These are phyloP conservation scores for Rhizopus microsporus DNA, from an alignment of 371 early-diverging fungal species.

Conservation along the genomic window DNA sequence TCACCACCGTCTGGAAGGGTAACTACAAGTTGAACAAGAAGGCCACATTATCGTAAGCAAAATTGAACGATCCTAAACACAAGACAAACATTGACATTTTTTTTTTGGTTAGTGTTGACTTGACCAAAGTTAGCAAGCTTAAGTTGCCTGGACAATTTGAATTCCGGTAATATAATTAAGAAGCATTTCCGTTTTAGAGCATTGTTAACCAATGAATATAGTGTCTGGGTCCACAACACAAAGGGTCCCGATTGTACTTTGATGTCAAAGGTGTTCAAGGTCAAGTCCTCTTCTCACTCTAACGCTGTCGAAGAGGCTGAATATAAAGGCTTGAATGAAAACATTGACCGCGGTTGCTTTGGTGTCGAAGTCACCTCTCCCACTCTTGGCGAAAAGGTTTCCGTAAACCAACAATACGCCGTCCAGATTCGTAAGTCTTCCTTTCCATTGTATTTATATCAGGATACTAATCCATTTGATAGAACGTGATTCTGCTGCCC, in stretches of 20 bases:
- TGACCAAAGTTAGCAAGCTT: conserved; percentile 35
- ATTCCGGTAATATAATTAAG: conserved; percentile 40
- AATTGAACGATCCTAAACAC: neutral
- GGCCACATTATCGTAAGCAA: conserved; percentile 47
- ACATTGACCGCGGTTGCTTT: conserved; percentile 52
- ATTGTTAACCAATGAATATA: conserved; percentile 12
- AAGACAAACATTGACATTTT: neutral
- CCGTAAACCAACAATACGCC: conserved; percentile 19
- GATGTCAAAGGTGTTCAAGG: conserved; percentile 55
- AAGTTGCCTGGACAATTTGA: conserved; percentile 50
- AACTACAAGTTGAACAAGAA: conserved; percentile 38
- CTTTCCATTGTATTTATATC: neutral
- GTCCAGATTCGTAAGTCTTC: conserved; percentile 33
- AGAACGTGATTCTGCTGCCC: conserved; percentile 48
- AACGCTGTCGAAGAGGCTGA: conserved; percentile 41
- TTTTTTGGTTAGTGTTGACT: conserved; percentile 35
- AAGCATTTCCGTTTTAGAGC: neutral
- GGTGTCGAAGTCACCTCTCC: conserved; percentile 44
- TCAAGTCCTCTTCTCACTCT: conserved; percentile 35
- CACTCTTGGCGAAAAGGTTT: conserved; percentile 31
- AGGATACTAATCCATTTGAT: neutral
- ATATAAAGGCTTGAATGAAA: conserved; percentile 24
- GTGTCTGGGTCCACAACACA: conserved; percentile 46
- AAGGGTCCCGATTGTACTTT: conserved; percentile 52
- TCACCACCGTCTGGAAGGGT: conserved; percentile 48